Evolutionary conservation across 305 asterid species (phyloP).

Genomic region (Euphrasia arctica): DNA sequence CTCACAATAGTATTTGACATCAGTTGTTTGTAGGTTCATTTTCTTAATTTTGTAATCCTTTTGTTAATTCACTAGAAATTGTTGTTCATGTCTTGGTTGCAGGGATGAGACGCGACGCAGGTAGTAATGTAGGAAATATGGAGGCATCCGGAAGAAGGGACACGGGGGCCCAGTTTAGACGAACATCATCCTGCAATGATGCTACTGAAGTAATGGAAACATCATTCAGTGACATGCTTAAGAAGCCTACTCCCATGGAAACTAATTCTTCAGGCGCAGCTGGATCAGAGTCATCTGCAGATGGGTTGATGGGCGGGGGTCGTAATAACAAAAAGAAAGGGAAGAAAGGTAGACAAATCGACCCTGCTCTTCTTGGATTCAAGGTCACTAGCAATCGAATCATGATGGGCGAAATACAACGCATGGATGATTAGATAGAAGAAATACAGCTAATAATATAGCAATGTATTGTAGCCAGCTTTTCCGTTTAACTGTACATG

Average conservation of each 20-base stretch:
- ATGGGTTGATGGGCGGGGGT: conserved; percentile 39
- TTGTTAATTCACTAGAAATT: not conserved
- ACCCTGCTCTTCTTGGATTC: conserved; percentile 97
- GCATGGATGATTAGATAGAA: conserved; percentile 54
- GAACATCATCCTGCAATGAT: conserved; percentile 71
- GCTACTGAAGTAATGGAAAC: conserved; percentile 77
- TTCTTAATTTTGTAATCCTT: too few relatives aligned
- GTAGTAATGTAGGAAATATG: conserved; percentile 33
- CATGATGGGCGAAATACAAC: conserved; percentile 98
- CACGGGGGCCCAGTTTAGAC: conserved; percentile 33
- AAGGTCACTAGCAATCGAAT: conserved; percentile 97
- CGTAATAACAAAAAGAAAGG: conserved; percentile 85
- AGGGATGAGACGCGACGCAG: conserved; percentile 31
- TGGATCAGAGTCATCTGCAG: conserved; percentile 31
- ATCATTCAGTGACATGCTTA: conserved; percentile 97
- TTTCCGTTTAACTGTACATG: conserved; percentile 27
- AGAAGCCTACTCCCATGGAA: conserved; percentile 55
- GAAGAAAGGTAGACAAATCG: conserved; percentile 93
- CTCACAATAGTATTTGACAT: too few relatives aligned
- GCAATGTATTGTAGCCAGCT: conserved; percentile 12
- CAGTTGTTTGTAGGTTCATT: too few relatives aligned
- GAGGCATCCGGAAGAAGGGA: conserved; percentile 61
- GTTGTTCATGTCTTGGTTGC: not conserved
- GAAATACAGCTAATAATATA: conserved; percentile 3
- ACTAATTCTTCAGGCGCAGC: conserved; percentile 30